Conservation (phyloP, 306 rosid species). For the Mimosa pudica region DNA sequence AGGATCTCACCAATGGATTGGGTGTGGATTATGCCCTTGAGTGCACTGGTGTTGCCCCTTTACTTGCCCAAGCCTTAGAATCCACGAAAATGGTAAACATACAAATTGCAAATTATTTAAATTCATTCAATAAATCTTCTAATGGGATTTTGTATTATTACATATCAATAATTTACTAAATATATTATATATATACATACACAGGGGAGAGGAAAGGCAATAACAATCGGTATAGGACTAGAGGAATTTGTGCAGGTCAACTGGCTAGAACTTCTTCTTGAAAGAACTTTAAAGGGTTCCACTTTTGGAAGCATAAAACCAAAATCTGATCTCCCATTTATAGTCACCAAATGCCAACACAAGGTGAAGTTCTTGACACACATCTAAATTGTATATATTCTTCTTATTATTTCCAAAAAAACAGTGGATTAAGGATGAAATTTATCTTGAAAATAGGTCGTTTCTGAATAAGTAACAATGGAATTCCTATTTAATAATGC, state of each 20-base stretch:
- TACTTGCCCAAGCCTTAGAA: constrained; percentile 44
- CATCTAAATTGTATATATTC: background rate
- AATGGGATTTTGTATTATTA: background rate
- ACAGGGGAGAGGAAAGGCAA: constrained; percentile 49
- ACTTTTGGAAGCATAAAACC: constrained; percentile 53
- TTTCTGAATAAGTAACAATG: no score
- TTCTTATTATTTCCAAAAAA: no score
- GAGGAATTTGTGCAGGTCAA: constrained; percentile 28
- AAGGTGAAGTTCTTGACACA: constrained; percentile 31
- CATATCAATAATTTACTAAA: background rate
- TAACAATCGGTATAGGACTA: constrained; percentile 39
- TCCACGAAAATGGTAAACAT: constrained; percentile 52
- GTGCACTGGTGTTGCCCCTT: constrained; percentile 46
- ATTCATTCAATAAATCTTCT: background rate
- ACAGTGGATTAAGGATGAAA: no score
- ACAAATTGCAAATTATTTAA: background rate
- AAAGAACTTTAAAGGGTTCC: constrained; percentile 52
- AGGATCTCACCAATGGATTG: constrained; percentile 45
- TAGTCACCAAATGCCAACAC: constrained; percentile 41
- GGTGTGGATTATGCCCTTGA: constrained; percentile 66
- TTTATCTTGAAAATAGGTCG: no score
- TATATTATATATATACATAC: no score
- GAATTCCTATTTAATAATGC: no score
- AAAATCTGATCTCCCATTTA: constrained; percentile 47
- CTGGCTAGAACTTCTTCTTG: constrained; percentile 27